Evolutionary conservation across 139 green algal species (phyloP).

Genomic region (Chlamydomonas eustigma): DNA sequence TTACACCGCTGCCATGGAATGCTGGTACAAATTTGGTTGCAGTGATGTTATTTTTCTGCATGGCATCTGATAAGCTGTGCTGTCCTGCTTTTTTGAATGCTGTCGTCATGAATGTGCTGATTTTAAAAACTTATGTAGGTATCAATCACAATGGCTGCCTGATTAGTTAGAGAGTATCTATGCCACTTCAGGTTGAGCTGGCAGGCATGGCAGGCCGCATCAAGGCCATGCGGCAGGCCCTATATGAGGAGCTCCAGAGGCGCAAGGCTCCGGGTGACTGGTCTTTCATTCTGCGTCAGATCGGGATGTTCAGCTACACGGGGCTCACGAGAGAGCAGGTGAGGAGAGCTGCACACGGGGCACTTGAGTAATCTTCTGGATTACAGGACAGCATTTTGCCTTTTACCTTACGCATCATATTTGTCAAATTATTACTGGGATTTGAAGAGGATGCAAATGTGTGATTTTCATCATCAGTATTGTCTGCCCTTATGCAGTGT

Average conservation of each 20-base stretch:
- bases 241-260: conserved; percentile 55
- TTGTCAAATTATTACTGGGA: neutral
- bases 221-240: conserved; percentile 70
- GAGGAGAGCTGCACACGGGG: neutral
- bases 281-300: conserved; percentile 77
- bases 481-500: conserved; percentile 19
- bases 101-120: too few relatives aligned
- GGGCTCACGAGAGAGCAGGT: conserved; percentile 21
- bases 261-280: conserved; percentile 56
- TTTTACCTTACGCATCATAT: neutral
- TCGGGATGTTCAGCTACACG: conserved; percentile 88
- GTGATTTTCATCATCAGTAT: neutral
- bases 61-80: too few relatives aligned
- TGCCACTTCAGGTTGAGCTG: conserved; percentile 61
- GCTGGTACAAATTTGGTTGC: too few relatives aligned
- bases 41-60: too few relatives aligned
- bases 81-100: too few relatives aligned
- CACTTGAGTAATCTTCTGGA: neutral
- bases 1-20: too few relatives aligned
- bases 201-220: conserved; percentile 88
- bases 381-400: neutral
- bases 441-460: neutral
- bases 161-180: too few relatives aligned
- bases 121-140: too few relatives aligned
- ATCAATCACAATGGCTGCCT: too few relatives aligned